Percentiles rank a stretch among this genome's conserved stretches.
These are phyloP conservation scores for Acanthamoeba healyi DNA, from an alignment of 208 protist species.

Conservation along the genomic window DNA sequence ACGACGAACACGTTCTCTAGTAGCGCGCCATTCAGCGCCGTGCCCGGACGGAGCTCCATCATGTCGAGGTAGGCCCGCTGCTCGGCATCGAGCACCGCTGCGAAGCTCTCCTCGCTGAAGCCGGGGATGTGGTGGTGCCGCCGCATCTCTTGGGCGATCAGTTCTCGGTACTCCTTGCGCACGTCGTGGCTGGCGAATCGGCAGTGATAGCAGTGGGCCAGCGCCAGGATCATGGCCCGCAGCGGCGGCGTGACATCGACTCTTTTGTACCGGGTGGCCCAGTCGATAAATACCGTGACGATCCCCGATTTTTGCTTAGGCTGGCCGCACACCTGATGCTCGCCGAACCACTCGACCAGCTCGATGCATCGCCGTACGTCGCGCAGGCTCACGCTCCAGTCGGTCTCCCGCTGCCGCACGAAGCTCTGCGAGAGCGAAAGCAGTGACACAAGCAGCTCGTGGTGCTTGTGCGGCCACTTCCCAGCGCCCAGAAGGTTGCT, in stretches of 20 bases:
- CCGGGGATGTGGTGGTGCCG: neutral
- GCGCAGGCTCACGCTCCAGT: neutral
- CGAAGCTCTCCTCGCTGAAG: neutral
- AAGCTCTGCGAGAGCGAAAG: neutral
- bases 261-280: too few species aligned
- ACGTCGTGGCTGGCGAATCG: neutral
- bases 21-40: conserved; percentile 22
- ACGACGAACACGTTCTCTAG: conserved; percentile 71
- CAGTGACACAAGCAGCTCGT: too few species aligned
- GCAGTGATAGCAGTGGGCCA: conserved; percentile 59
- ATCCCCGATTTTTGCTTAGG: too few species aligned
- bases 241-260: too few species aligned
- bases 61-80: neutral
- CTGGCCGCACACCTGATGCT: neutral
- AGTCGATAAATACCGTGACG: too few species aligned
- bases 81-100: neutral
- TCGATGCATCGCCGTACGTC: neutral
- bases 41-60: conserved; percentile 21
- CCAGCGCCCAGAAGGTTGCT: neutral
- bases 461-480: too few species aligned
- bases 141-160: neutral
- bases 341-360: conserved; percentile 21
- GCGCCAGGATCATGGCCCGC: conserved; percentile 1
- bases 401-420: neutral
- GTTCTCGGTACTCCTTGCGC: too few species aligned